Base-by-base conservation (phyloP, 2,329 filamentous ascomycete species). In the Lachnellula arida region DNA sequence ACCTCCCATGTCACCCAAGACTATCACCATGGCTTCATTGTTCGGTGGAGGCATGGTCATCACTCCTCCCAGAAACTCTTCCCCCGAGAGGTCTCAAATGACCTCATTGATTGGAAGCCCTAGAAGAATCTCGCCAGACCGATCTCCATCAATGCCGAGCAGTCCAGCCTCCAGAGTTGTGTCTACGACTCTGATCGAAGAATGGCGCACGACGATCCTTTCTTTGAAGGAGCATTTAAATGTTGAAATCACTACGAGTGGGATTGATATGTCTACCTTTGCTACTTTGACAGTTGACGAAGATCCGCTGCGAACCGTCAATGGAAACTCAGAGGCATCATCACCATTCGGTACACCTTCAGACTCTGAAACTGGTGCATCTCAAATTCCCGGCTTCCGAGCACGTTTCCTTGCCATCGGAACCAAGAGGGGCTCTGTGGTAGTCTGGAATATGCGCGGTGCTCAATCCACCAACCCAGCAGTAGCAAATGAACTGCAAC, bases 371-470 rank as follows among this genome's bases (percentile, higher is more conserved):
- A 37, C 63, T 17, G 68, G 70, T 5, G 63, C 73, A 22, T 67
- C 74, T 5, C 88, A 95, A 60, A 83, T 97, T 32, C 93, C 93
- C 3, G 94, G 94, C 5, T 88, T 91, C 56, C 83, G 92, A 59
- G 88, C 88, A 56, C 87, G 93, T 12, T 82, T 96, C 44, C 70
- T 97, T 39, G 90, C 89, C 17, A 75, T 91, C 47, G 94, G 94
- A 17, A 97, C 92, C 0, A 85, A 84, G 53, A 81, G 78, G 9
- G 94, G 94, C 0, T 78, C 78, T n/a, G 77, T 97, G 6, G 72
- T 94, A 7, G 72, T 96, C 1, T 99, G 92, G 91, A 88, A 99
- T 67, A 81, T 89, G 64, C 87, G 94, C 53, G 85, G 87, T 28
- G 75, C 81, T 9, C 71, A 80, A 17, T 77, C 85, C 1, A 77